A percentile compares a stretch with the other conserved stretches of the same genome.
Conservation (phyloP, 768 basidiomycete species). For the Pleurotus platypus region DNA sequence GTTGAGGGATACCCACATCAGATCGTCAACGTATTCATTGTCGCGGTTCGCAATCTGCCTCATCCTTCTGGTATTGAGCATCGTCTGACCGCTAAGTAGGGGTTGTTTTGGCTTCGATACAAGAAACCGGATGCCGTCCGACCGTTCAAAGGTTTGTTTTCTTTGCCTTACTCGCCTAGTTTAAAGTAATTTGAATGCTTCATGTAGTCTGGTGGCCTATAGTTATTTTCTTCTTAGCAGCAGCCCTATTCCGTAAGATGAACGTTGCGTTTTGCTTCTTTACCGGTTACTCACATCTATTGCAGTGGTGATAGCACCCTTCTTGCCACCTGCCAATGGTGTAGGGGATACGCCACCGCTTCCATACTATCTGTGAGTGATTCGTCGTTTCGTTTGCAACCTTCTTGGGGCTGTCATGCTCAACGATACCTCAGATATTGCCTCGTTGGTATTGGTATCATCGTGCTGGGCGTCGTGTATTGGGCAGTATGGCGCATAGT, state of each 20-base stretch:
- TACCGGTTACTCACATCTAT: background rate
- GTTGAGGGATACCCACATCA: slow-evolving; percentile 50
- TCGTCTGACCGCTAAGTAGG: slow-evolving; percentile 22
- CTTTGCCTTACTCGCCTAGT: too few relatives aligned
- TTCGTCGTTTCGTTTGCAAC: background rate
- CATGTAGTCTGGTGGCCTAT: slow-evolving; percentile 50
- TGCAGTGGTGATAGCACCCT: slow-evolving; percentile 53
- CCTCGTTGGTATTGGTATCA: slow-evolving; percentile 47
- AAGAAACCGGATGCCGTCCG: slow-evolving; percentile 39
- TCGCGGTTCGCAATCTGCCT: slow-evolving; percentile 35
- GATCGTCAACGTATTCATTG: slow-evolving; percentile 54
- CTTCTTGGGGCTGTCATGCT: background rate
- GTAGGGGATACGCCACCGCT: slow-evolving; percentile 59
- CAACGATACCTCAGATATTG: slow-evolving; percentile 35
- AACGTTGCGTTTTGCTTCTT: background rate
- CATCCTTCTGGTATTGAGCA: background rate
- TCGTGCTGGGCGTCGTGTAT: slow-evolving; percentile 43
- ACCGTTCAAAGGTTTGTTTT: slow-evolving; percentile 47
- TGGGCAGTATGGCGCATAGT: slow-evolving; percentile 54
- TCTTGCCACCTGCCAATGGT: slow-evolving; percentile 48
- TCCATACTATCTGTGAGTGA: slow-evolving; percentile 48
- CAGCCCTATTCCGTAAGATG: slow-evolving; percentile 45
- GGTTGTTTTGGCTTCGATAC: slow-evolving; percentile 55
- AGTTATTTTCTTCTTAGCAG: slow-evolving; percentile 51
- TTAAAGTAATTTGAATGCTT: background rate